Base-by-base conservation (phyloP, 768 basidiomycete species). In the Lentinula lateritia region DNA sequence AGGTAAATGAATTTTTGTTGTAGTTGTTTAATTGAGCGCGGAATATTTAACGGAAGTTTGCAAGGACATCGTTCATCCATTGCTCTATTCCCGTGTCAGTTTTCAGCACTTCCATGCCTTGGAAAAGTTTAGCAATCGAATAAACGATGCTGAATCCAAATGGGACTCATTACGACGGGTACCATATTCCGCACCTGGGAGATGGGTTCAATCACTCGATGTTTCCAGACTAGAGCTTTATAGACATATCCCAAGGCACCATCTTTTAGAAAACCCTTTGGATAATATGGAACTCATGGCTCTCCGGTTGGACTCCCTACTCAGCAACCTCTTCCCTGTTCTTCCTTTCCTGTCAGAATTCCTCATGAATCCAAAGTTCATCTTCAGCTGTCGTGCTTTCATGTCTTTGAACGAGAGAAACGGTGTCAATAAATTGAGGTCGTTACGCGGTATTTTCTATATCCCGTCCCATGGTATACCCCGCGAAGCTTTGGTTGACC, bases 161-260 rank as follows among this genome's bases (percentile, higher is more conserved):
- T 96, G 94, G 94, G 92, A 94, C 67, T 90, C 92, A 48, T 86
- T 96, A 61, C 84, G 91, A 56, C 83, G 94, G 54, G 93, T 91
- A 65, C 91, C 91, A 0, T 90, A 89, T 67, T 95, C 93, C 4
- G 82, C 89, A 0, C 94, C 94, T 1, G 94, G 94, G 34, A 81
- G 94, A 69, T 95, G 92, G 89, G 85, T 96, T 1, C 88, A 87
- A 62, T 72, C 70, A 9, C 77, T 97, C 23, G 89, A 96, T 71
- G 74, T 97, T 6, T 86, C 90, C 5, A 71, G 74, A 20, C 66
- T 91, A 38, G 65, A 70, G 48, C 77, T 75, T 66, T 55, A 23
- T 12, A 39, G 20, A 13, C 38, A 41, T 28, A 23, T 18, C 10
- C 5, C 53, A 35, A 35, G 35, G 23, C 41, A n/a, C 23, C 41